phyloP scores from a whole-genome alignment of 2,329 filamentous ascomycete genomes.

The Camptophora hylomeconis region DNA sequence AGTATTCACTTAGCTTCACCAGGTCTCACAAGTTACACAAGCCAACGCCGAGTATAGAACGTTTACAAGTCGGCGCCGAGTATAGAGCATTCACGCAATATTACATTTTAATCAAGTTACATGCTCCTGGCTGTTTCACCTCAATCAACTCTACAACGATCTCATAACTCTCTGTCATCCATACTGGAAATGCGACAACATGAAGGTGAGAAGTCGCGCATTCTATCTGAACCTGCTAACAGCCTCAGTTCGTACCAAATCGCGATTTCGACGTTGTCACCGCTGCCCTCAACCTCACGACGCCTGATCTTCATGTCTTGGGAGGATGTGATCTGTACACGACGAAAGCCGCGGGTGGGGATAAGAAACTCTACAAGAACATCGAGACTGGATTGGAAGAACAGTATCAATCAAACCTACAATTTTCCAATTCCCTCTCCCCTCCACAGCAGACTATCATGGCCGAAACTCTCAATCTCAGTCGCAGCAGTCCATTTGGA shows the following conservation, averaged over 20 bases:
- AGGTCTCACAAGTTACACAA: slow-evolving; percentile 17
- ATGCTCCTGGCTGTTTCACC: too few relatives aligned
- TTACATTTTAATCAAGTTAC: too few relatives aligned
- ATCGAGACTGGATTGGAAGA: slow-evolving; percentile 86
- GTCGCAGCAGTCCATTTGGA: slow-evolving; percentile 81
- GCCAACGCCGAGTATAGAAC: too few relatives aligned
- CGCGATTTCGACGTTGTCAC: slow-evolving; percentile 85
- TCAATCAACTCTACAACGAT: too few relatives aligned
- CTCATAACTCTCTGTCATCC: neutral
- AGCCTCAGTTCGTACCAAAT: slow-evolving; percentile 70
- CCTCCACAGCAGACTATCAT: slow-evolving; percentile 65
- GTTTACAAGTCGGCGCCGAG: too few relatives aligned
- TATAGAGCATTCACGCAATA: too few relatives aligned
- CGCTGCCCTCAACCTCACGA: slow-evolving; percentile 89
- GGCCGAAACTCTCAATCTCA: slow-evolving; percentile 56
- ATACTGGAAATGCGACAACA: slow-evolving; percentile 8
- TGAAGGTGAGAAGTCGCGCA: slow-evolving; percentile 17
- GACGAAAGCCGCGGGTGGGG: slow-evolving; percentile 84
- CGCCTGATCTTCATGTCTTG: slow-evolving; percentile 78
- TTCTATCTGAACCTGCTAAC: slow-evolving; percentile 11
- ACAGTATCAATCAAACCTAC: slow-evolving; percentile 77
- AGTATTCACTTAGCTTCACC: slow-evolving; percentile 30
- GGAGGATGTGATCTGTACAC: slow-evolving; percentile 96
- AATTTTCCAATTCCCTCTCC: slow-evolving; percentile 75
- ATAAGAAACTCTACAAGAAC: slow-evolving; percentile 94